Conservation (phyloP, 2,329 filamentous ascomycete species). For the Aspergillus uvarum region DNA sequence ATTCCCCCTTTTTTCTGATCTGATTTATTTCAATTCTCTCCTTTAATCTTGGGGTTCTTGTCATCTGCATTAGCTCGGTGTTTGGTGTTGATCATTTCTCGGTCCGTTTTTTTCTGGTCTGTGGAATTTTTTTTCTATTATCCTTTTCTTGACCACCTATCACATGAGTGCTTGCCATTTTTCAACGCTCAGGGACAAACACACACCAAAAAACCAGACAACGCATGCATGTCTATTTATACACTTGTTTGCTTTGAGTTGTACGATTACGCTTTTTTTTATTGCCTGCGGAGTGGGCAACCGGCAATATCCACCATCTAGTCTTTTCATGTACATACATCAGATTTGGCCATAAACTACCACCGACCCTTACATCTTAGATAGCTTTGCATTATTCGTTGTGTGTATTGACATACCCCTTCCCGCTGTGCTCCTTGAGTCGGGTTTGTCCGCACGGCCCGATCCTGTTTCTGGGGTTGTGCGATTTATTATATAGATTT, state of each 20-base stretch:
- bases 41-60: not conserved
- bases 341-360: not conserved
- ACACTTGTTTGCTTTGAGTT: not conserved
- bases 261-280: not conserved
- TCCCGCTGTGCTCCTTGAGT: too few species aligned
- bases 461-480: too few species aligned
- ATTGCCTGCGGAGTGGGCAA: too few species aligned
- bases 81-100: conserved; percentile 4
- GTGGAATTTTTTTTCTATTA: not conserved
- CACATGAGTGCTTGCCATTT: not conserved
- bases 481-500: too few species aligned
- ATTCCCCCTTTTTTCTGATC: not conserved
- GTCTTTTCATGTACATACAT: not conserved
- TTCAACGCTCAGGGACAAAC: not conserved
- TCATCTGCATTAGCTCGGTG: conserved; percentile 10
- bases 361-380: not conserved
- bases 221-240: not conserved
- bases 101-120: not conserved
- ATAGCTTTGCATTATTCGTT: too few species aligned
- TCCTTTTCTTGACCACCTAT: not conserved
- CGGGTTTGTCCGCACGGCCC: too few species aligned
- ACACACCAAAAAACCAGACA: not conserved
- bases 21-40: not conserved
- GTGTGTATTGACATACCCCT: too few species aligned
- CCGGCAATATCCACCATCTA: not conserved